A percentile compares a stretch with the other conserved stretches of the same genome.
Evolutionary conservation across 225 moss, liverwort and hornwort genomes (phyloP).

Genomic region (Pleurozium schreberi): DNA sequence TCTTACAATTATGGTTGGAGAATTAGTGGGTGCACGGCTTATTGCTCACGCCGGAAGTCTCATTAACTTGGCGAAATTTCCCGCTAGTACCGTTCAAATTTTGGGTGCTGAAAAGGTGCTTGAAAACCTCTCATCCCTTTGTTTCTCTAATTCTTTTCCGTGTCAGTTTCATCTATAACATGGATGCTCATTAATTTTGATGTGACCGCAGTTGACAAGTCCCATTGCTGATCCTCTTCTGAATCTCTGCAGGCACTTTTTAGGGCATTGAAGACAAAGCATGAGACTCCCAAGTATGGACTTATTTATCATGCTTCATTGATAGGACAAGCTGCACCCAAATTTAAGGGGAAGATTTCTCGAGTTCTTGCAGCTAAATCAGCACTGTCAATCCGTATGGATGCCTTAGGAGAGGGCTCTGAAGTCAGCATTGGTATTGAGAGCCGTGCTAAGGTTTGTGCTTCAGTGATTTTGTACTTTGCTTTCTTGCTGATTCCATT

Average conservation of each 20-base stretch:
- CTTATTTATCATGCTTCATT: slow-evolving; percentile 83
- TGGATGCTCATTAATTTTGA: background rate
- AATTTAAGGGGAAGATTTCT: slow-evolving; percentile 80
- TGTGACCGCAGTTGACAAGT: background rate
- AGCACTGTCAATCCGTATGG: slow-evolving; percentile 58
- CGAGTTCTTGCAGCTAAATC: slow-evolving; percentile 78
- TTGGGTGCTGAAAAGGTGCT: slow-evolving; percentile 71
- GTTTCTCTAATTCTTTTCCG: background rate
- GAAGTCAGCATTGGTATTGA: slow-evolving; percentile 64
- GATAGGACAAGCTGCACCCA: slow-evolving; percentile 76
- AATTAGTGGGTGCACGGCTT: slow-evolving; percentile 65
- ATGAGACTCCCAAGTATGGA: slow-evolving; percentile 80
- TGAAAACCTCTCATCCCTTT: background rate
- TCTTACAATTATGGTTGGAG: slow-evolving; percentile 67
- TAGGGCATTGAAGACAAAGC: slow-evolving; percentile 85
- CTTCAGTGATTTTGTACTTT: background rate
- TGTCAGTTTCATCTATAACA: background rate
- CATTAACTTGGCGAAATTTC: slow-evolving; percentile 74
- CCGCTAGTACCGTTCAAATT: slow-evolving; percentile 75
- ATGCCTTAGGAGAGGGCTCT: slow-evolving; percentile 54
- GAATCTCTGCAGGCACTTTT: slow-evolving; percentile 42
- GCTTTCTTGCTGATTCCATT: background rate
- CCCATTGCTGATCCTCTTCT: background rate
- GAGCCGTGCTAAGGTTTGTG: slow-evolving; percentile 34
- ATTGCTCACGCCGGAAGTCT: slow-evolving; percentile 78